Evolutionary conservation across 2,329 filamentous ascomycete genomes (phyloP), one percentile per base, ranked within the genome.

Genomic region (Davidsoniella eucalypti): DNA sequence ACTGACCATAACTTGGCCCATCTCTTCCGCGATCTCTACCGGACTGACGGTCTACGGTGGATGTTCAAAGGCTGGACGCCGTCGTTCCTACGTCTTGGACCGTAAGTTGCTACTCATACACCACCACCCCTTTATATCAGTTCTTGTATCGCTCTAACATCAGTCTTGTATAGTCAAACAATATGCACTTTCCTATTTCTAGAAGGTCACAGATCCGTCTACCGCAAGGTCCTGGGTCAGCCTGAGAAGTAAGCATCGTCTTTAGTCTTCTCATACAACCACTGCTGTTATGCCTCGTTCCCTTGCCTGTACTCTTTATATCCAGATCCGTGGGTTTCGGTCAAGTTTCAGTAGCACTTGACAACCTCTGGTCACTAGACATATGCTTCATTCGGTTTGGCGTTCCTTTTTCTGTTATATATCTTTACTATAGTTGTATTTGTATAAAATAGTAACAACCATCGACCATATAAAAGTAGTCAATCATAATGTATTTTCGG

Each of bases 51-150:
- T 1, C 63, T 84, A 46, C 66, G 72, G 42, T 94, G 87, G 87
- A 81, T 90, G 74, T 93, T 93, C 66, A 84, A 85, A 64, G 87
- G 87, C 54, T 93, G 86, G 85, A 78, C 88, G 44, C 87, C 87
- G n/a, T 78, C 75, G 57, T 82, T 82, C 60, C 67, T 81, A 55
- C 66, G 78, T 53, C 65, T 82, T 46, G 78, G 78, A 59, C 78
- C 78, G 70, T 78, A 64, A 66, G 74, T 71, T 41, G 26, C 17
- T 38, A 41, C 44, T 26, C 37, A 49, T 43, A 2, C 44, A 16
- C n/a, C 9, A 26, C 25, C 33, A 21, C 14, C 16, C 18, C 36
- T 18, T 14, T 18, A 40, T 25, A 43, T 40, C 46, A 12, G 39
- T n/a, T 25, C 5, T 5, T 43, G 3, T 12, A 14, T 33, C 12